Base-by-base conservation (phyloP, 2,329 filamentous ascomycete species). In the Stagonosporopsis chrysanthemi region DNA sequence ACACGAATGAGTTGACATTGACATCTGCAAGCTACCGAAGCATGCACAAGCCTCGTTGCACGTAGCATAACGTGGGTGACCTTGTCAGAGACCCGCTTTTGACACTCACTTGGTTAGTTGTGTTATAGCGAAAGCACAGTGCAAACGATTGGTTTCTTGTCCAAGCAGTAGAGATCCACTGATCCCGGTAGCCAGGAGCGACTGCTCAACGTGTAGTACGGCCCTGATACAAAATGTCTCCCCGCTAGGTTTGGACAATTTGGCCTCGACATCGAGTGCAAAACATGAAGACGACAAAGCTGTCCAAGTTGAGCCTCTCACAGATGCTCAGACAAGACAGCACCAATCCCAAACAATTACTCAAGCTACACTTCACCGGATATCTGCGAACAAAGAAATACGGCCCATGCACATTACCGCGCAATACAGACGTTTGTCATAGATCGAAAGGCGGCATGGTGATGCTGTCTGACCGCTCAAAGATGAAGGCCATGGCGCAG, bases 31-130 rank as follows among this genome's bases (percentile, higher is more conserved):
- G 62, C 45, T 62, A 29, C 74, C 73, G 71, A 48, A 55, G 8
- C 31, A 44, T 45, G 66, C 53, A 73, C 70, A 70, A 65, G 56
- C 42, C 60, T 64, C 49, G 62, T 62, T 56, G 42, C 54, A 64
- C 51, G 57, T 50, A 41, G 66, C 71, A 75, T 29, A 75, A 75
- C 73, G 71, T 75, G 72, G 69, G 57, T 56, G 36, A 48, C 55
- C 53, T 51, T 53, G 58, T 45, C 40, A 36, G 28, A 6, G 4
- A 24, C 22, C 19, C 28, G 26, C n/a, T 51, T 28, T 31, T 12
- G 9, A 31, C 4, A 7, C 15, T 28, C 11, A 6, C 4, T 36
- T 28, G 38, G 39, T 19, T 15, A 33, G 15, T 22, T 44, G 43
- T 33, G 26, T 24, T 44, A 52, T 49, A 35, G n/a, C n/a, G 14